Evolutionary conservation across 148 eudicot species (phyloP).

Genomic region (Fagopyrum homotropicum): DNA sequence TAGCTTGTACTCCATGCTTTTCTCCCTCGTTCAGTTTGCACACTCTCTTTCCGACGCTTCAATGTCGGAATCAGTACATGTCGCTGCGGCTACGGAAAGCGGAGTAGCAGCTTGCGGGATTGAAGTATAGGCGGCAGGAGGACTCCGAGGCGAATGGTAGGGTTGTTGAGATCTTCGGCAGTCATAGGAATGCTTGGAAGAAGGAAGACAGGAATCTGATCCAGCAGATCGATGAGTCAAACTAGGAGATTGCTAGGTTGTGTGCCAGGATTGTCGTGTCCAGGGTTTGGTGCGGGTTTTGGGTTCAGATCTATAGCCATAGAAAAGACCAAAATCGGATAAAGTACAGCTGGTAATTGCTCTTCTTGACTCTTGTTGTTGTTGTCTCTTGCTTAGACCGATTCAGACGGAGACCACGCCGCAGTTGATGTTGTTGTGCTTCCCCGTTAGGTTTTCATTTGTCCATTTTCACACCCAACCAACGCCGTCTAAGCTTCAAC

Average conservation of each 20-base stretch:
- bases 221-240: slow-evolving; percentile 61
- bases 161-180: slow-evolving; percentile 92
- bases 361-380: no score
- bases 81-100: slow-evolving; percentile 35
- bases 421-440: no score
- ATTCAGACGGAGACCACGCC: no score
- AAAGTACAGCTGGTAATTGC: no score
- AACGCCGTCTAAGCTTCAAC: slow-evolving; percentile 6
- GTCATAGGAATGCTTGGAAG: slow-evolving; percentile 84
- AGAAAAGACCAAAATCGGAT: no score
- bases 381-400: no score
- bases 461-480: neutral
- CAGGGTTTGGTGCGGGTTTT: no score
- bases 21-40: slow-evolving; percentile 26
- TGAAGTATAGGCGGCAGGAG: slow-evolving; percentile 25
- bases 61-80: slow-evolving; percentile 42
- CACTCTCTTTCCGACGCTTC: slow-evolving; percentile 38
- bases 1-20: slow-evolving; percentile 26
- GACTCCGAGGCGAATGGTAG: slow-evolving; percentile 93
- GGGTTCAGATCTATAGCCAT: no score
- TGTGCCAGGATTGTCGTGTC: slow-evolving; percentile 25
- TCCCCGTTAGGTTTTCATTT: slow-evolving; percentile 2
- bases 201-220: slow-evolving; percentile 71
- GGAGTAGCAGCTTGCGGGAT: slow-evolving; percentile 53
- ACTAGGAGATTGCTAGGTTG: slow-evolving; percentile 53